Conservation (phyloP, 176 grass and related monocot genomes). For the Paspalum notatum region DNA sequence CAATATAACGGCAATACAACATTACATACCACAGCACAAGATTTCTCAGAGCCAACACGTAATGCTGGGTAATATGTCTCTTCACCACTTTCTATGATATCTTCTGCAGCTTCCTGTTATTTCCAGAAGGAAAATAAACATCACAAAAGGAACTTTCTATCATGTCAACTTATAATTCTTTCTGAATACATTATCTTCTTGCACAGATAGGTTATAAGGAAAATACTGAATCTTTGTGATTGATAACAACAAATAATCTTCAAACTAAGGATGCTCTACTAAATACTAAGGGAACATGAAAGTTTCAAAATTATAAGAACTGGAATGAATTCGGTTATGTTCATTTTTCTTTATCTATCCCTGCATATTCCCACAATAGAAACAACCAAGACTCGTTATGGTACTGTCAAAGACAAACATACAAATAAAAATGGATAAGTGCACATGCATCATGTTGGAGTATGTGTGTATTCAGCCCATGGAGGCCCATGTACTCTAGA, state of each 20-base stretch:
- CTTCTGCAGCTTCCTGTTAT: slow-evolving; percentile 51
- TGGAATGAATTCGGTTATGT: background rate
- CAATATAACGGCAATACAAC: slow-evolving; percentile 16
- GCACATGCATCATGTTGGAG: too few relatives aligned
- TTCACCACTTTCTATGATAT: slow-evolving; percentile 75
- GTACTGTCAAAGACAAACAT: background rate
- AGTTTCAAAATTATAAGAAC: background rate
- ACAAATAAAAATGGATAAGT: background rate
- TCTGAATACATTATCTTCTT: slow-evolving; percentile 14
- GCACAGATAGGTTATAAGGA: background rate
- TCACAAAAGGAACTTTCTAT: background rate
- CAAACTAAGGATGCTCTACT: background rate
- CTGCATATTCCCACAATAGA: background rate
- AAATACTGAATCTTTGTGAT: background rate
- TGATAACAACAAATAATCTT: background rate
- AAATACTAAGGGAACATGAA: background rate
- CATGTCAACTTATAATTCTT: background rate
- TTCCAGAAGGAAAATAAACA: slow-evolving; percentile 46
- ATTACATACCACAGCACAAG: slow-evolving; percentile 70
- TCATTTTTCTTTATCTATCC: background rate
- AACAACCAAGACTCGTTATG: background rate
- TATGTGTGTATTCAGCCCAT: too few relatives aligned
- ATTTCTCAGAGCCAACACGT: slow-evolving; percentile 68
- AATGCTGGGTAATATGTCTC: slow-evolving; percentile 95
- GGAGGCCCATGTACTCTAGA: too few relatives aligned